Evolutionary conservation across 2,329 filamentous ascomycete genomes (phyloP).

Genomic region (Fusarium incarnatum): DNA sequence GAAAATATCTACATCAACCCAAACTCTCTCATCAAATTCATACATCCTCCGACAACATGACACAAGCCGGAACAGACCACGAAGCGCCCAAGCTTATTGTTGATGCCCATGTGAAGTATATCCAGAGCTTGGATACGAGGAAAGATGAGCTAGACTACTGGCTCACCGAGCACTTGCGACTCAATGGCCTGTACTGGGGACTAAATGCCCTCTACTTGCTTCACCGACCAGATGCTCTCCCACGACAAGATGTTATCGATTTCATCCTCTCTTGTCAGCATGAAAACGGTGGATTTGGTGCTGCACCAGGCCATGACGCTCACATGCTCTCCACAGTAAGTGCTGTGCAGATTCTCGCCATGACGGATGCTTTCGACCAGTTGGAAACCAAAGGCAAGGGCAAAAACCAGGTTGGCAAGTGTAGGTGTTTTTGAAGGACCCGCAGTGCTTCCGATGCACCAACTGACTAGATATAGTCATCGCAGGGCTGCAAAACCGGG

Average conservation of each 20-base stretch:
- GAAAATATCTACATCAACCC: conserved; percentile 34
- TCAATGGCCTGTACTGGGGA: conserved; percentile 98
- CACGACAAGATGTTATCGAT: conserved; percentile 82
- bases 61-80: conserved; percentile 43
- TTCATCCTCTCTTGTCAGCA: conserved; percentile 97
- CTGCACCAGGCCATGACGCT: conserved; percentile 92
- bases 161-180: conserved; percentile 94
- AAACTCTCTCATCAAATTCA: conserved; percentile 2
- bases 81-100: conserved; percentile 61
- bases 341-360: conserved; percentile 91
- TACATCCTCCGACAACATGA: conserved; percentile 46
- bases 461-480: conserved; percentile 68
- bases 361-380: conserved; percentile 84
- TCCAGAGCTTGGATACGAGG: conserved; percentile 89
- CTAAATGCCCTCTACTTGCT: conserved; percentile 89
- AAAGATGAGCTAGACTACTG: conserved; percentile 98
- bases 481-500: conserved; percentile 80
- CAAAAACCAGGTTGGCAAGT: conserved; percentile 79
- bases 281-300: conserved; percentile 89
- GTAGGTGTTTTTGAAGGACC: conserved; percentile 63
- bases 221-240: conserved; percentile 81
- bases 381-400: conserved; percentile 75
- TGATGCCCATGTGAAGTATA: conserved; percentile 84
- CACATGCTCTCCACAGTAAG: conserved; percentile 97
- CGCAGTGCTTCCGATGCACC: conserved; percentile 25